Base-by-base conservation (phyloP, 108 stramenopile genomes). In the Asterionellopsis glacialis region DNA sequence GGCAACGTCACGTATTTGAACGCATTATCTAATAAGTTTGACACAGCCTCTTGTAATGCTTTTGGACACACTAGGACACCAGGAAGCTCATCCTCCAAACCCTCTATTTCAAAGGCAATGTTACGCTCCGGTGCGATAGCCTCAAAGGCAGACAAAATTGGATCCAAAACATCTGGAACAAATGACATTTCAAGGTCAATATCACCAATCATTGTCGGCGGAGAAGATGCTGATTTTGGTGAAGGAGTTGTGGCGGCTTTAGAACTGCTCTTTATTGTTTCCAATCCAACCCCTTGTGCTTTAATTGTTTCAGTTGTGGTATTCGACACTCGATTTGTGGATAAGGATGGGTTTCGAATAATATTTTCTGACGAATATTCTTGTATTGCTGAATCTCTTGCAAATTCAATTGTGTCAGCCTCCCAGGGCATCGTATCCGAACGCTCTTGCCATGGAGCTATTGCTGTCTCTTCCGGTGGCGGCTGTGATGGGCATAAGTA, bases 21-120 rank as follows among this genome's bases (percentile, higher is more conserved):
- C 6, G 93, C 93, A 81, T 94, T 94, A 61, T 94, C 89, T 24
- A 94, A 40, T 11, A 94, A 27, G 61, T 94, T 94, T 28, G 64
- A 75, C 9, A 88, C 61, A 11, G 85, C 93, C 56, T 91, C 89
- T 59, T 88, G 74, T 27, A 94, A 55, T 40, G 75, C 61, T 40
- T 73, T 77, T 11, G 82, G 76, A 44, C 65, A 64, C n/a, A 87
- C 72, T 4, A 43, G 57, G 1, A 86, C 87, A 22, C 85, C 87
- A 0, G 93, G 92, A 12, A 90, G 62, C 24, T 93, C 92, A 13
- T 73, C 67, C 52, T 67, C 40, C 13, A 55, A 65, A 12, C 70
- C 73, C 21, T 76, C 75, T 0, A 84, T 76, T 15, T 81, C 69
- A 61, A 94, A 84, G 12, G 74, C 59, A 47, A 91, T 85, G 14